Evolutionary conservation across 352 stramenopile genomes (phyloP).

Genomic region (Phytophthora nicotianae): DNA sequence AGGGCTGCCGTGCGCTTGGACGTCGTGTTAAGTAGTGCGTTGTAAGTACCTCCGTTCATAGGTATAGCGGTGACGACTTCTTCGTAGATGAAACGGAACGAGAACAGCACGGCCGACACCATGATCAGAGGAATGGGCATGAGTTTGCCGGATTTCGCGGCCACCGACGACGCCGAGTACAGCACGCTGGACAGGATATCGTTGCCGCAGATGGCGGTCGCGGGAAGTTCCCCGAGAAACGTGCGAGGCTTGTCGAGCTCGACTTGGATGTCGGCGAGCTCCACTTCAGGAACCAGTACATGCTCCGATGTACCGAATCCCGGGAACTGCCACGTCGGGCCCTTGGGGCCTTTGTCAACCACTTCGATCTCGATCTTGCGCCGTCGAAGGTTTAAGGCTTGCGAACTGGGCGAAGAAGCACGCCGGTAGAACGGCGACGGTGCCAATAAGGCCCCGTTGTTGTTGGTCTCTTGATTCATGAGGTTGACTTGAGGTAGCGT

Average conservation of each 20-base stretch:
- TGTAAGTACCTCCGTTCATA: slow-evolving; percentile 90
- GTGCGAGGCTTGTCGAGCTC: slow-evolving; percentile 32
- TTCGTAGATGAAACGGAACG: slow-evolving; percentile 82
- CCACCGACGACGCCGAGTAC: slow-evolving; percentile 54
- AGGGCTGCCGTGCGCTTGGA: slow-evolving; percentile 85
- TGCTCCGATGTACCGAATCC: slow-evolving; percentile 41
- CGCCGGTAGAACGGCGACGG: neutral
- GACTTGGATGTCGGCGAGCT: slow-evolving; percentile 38
- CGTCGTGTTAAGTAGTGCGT: slow-evolving; percentile 88
- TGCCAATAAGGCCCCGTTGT: neutral
- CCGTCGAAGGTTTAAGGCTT: slow-evolving; percentile 7
- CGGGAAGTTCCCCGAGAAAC: slow-evolving; percentile 60
- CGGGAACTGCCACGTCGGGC: slow-evolving; percentile 46
- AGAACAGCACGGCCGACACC: slow-evolving; percentile 63
- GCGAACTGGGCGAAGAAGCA: neutral
- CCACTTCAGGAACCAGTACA: slow-evolving; percentile 34
- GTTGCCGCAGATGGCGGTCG: slow-evolving; percentile 91
- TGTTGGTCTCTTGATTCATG: slow-evolving; percentile 1
- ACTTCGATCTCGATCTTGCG: slow-evolving; percentile 54
- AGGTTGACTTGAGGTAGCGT: neutral
- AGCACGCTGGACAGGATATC: slow-evolving; percentile 88
- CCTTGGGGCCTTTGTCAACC: neutral
- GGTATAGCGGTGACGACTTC: slow-evolving; percentile 88
- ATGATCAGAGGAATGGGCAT: slow-evolving; percentile 78
- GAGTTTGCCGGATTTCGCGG: slow-evolving; percentile 69